Evolutionary conservation across 345 rosid species (phyloP), one percentile per base, ranked within the genome.

Genomic region (Gossypium raimondii): DNA sequence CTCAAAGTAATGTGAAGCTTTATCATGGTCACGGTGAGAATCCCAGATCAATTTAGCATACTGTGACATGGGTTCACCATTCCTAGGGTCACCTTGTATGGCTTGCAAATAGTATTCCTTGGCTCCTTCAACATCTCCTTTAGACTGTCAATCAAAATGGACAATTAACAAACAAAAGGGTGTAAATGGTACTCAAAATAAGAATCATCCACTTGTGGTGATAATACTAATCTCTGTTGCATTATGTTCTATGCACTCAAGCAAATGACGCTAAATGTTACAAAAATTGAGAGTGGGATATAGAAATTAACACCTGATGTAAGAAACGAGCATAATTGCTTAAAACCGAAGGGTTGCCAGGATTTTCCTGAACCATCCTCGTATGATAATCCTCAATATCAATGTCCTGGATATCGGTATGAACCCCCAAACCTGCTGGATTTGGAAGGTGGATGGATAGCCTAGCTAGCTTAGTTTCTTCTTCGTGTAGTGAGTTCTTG

Each of bases 1-100:
- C 74, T 92, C 89, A 50, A 82, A 88, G 78, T 85, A 93, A 81
- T 52, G 59, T 72, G 77, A 85, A 7, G 98, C 97, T 78, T 86
- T 88, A 24, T 82, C 84, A 18, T 55, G 85, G 74, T 93, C 93
- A 52, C 55, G 82, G 70, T 80, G 81, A 67, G 81, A 79, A 79
- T 82, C 90, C 97, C 95, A 91, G 50, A 85, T 83, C 83, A 90
- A 75, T 75, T 83, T 85, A 3, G 98, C 97, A 63, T 91, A 91
- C 72, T 80, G 76, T 34, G 86, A 86, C 51, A 90, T 76, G 59
- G 83, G 83, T 76, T 89, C 93, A 75, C 95, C 90, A 78, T 91
- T 87, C 17, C 72, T 74, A 3, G 93, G 87, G 71, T 87, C 88
- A 1, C 85, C 84, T 24, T 67, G 74, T 38, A 74, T 53, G 55